A percentile compares a stretch with the other conserved stretches of the same genome.
phyloP scores from a whole-genome alignment of 2,329 filamentous ascomycete genomes.

The Aspergillus fijiensis region DNA sequence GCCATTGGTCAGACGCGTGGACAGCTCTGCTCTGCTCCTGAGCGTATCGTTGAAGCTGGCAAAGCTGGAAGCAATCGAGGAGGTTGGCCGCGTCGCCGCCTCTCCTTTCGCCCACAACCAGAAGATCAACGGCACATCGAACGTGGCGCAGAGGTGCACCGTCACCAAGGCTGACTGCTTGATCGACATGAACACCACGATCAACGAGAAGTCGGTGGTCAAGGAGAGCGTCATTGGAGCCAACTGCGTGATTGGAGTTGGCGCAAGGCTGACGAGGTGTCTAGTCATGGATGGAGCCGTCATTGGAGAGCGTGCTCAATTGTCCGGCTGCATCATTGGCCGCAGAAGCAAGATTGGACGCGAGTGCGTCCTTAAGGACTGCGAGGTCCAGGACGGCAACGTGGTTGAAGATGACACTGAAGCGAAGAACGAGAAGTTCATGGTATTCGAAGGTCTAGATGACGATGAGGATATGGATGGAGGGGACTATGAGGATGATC shows the following conservation, averaged over 20 bases:
- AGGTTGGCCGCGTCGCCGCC: conserved; percentile 55
- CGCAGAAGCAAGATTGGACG: conserved; percentile 80
- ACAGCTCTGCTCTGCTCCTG: conserved; percentile 79
- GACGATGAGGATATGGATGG: conserved; percentile 37
- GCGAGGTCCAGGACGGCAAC: conserved; percentile 85
- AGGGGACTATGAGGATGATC: conserved; percentile 29
- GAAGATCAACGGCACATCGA: conserved; percentile 81
- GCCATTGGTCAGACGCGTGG: conserved; percentile 80
- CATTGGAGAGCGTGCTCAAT: conserved; percentile 77
- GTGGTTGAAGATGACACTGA: conserved; percentile 76
- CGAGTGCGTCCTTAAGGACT: conserved; percentile 76
- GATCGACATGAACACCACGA: conserved; percentile 82
- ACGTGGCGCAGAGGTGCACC: conserved; percentile 75
- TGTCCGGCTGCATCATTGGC: conserved; percentile 86
- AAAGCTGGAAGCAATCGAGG: conserved; percentile 69
- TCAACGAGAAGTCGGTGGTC: conserved; percentile 87
- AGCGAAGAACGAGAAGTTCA: conserved; percentile 63
- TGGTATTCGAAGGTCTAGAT: conserved; percentile 51
- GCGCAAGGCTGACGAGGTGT: conserved; percentile 84
- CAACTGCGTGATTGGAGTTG: conserved; percentile 80
- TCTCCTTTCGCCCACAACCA: conserved; percentile 74
- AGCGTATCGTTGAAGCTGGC: conserved; percentile 81
- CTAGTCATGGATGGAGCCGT: conserved; percentile 89
- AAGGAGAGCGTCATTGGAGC: conserved; percentile 88
- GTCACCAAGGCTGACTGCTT: conserved; percentile 80